Conservation (phyloP, 2,329 filamentous ascomycete genomes). For the Knufia fluminis region DNA sequence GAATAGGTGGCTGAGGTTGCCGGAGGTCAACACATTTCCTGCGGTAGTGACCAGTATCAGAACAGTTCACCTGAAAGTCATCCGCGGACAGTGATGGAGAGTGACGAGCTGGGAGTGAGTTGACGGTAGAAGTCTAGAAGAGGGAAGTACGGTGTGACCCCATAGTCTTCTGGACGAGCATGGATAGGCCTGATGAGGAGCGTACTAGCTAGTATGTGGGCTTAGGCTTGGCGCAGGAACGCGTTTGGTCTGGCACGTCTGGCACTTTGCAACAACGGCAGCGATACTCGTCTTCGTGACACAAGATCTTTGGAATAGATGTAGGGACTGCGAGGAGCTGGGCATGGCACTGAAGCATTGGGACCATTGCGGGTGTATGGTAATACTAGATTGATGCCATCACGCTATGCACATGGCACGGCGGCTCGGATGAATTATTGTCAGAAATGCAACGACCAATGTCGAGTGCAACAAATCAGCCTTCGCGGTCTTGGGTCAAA, state of each 20-base stretch:
- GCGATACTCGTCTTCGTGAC: background rate
- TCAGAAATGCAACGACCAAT: conserved; percentile 3
- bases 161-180: background rate
- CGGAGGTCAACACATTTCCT: background rate
- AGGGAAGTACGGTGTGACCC: background rate
- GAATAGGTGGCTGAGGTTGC: background rate
- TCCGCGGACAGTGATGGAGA: background rate
- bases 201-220: no score
- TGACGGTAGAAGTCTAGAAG: conserved; percentile 1
- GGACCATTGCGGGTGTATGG: conserved; percentile 1
- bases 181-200: background rate
- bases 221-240: background rate
- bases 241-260: background rate
- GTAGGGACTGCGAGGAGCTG: background rate
- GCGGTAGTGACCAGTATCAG: background rate
- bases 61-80: background rate
- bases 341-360: background rate
- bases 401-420: background rate
- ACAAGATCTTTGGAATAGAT: conserved; percentile 4
- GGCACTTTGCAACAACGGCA: background rate
- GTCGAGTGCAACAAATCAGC: background rate
- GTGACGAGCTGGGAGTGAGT: background rate
- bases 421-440: background rate
- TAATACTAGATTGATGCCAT: background rate
- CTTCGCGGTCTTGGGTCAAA: background rate